phyloP scores from a whole-genome alignment of 805 yeast species.

The Candida coleopterorum region DNA sequence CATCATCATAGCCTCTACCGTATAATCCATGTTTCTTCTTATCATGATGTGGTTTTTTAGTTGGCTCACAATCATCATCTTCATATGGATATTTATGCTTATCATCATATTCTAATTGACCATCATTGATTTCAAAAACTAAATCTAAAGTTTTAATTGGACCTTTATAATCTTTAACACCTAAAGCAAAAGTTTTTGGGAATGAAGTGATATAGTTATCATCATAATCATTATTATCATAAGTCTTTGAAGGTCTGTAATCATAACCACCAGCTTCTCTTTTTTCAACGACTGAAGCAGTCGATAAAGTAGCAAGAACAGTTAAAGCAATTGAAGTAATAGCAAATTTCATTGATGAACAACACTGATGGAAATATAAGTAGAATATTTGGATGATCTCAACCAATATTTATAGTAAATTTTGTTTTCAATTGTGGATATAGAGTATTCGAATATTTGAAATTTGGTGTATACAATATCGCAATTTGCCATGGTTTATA shows the following conservation, averaged over 20 bases:
- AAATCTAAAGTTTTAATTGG: conserved; percentile 1
- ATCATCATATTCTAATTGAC: conserved; percentile 4
- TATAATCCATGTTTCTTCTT: too few species aligned
- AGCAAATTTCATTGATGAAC: neutral
- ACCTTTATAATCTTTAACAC: conserved; percentile 3
- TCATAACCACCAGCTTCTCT: conserved; percentile 2
- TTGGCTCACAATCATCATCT: neutral
- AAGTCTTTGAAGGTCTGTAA: conserved; percentile 1
- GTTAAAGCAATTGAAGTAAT: too few species aligned
- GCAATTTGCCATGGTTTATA: too few species aligned
- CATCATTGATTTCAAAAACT: conserved; percentile 4
- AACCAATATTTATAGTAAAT: too few species aligned
- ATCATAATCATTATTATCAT: conserved; percentile 1
- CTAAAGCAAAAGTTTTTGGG: conserved; percentile 1
- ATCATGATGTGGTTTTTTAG: too few species aligned
- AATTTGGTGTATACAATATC: too few species aligned
- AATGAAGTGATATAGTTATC: neutral
- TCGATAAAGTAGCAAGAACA: neutral
- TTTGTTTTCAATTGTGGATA: too few species aligned
- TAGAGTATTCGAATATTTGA: too few species aligned
- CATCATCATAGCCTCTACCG: too few species aligned
- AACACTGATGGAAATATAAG: too few species aligned
- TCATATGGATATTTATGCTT: neutral
- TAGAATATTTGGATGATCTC: too few species aligned
- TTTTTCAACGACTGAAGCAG: conserved; percentile 1